Evolutionary conservation across 1,284 basidiomycete genomes (phyloP).

Genomic region (Heterobasidion parviporum): DNA sequence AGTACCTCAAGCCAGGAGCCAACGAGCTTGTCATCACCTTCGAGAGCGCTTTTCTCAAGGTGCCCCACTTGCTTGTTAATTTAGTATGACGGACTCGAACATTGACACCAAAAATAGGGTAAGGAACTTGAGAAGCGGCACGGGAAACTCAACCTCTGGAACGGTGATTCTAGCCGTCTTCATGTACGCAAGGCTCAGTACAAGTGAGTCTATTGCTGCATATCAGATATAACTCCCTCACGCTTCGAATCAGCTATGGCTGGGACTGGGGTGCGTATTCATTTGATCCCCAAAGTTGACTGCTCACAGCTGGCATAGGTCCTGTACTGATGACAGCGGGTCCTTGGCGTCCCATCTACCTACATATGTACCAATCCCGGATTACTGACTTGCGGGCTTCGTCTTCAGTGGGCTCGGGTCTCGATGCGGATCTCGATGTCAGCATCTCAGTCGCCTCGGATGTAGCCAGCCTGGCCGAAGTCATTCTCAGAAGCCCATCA

Average conservation of each 20-base stretch:
- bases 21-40: constrained; percentile 73
- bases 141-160: constrained; percentile 64
- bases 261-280: constrained; percentile 73
- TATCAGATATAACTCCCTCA: background rate
- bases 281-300: background rate
- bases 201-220: constrained; percentile 38
- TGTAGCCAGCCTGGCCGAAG: constrained; percentile 27
- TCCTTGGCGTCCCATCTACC: constrained; percentile 69
- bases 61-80: constrained; percentile 13
- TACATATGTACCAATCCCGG: constrained; percentile 60
- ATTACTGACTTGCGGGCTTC: constrained; percentile 60
- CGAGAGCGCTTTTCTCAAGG: constrained; percentile 69
- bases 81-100: background rate
- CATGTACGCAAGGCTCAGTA: constrained; percentile 89
- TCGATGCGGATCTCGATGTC: constrained; percentile 43
- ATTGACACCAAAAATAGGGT: constrained; percentile 31
- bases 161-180: constrained; percentile 79
- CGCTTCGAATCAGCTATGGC: constrained; percentile 46
- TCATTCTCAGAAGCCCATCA: constrained; percentile 39
- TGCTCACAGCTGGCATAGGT: constrained; percentile 26
- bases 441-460: constrained; percentile 34
- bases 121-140: constrained; percentile 56
- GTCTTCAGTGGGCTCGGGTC: constrained; percentile 39
- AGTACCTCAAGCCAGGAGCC: constrained; percentile 39
- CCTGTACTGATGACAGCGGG: constrained; percentile 72